Evolutionary conservation across 2,329 filamentous ascomycete species (phyloP).

Genomic region (Nemania diffusa): DNA sequence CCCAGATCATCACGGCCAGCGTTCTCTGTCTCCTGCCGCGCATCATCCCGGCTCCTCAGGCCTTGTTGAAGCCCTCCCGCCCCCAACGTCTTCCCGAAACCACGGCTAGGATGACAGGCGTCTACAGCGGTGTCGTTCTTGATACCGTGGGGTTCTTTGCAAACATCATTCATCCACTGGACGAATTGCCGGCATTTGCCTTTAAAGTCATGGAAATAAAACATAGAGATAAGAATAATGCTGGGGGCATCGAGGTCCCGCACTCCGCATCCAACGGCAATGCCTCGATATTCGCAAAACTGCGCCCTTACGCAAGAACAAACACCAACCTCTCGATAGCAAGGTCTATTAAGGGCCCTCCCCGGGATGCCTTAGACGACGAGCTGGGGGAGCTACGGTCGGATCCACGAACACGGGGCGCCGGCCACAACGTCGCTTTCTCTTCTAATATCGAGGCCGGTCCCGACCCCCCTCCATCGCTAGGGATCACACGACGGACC

Average conservation of each 20-base stretch:
- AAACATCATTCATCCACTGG: constrained; percentile 68
- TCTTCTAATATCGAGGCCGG: constrained; percentile 43
- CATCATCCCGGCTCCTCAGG: constrained; percentile 70
- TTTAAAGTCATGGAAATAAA: constrained; percentile 62
- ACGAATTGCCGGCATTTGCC: constrained; percentile 58
- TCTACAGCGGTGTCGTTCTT: constrained; percentile 65
- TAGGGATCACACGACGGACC: constrained; percentile 46
- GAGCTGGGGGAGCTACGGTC: constrained; percentile 10
- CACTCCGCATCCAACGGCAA: constrained; percentile 23
- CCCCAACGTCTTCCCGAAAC: constrained; percentile 66
- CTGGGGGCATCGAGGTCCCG: constrained; percentile 40
- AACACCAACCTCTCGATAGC: constrained; percentile 27
- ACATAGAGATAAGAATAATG: constrained; percentile 52
- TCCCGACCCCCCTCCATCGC: constrained; percentile 25
- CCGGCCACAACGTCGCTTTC: constrained; percentile 33
- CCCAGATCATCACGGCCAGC: constrained; percentile 68
- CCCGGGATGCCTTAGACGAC: constrained; percentile 31
- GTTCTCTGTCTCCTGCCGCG: constrained; percentile 67
- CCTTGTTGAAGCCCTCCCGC: constrained; percentile 66
- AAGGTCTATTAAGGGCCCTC: constrained; percentile 35
- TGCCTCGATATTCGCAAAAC: constrained; percentile 28
- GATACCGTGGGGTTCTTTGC: constrained; percentile 70
- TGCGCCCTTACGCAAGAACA: constrained; percentile 28
- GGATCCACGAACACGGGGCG: constrained; percentile 28
- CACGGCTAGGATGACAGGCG: constrained; percentile 66